A percentile compares a stretch with the other conserved stretches of the same genome.
phyloP scores from a whole-genome alignment of 2,329 filamentous ascomycete species.

The Colletotrichum endophyticum region DNA sequence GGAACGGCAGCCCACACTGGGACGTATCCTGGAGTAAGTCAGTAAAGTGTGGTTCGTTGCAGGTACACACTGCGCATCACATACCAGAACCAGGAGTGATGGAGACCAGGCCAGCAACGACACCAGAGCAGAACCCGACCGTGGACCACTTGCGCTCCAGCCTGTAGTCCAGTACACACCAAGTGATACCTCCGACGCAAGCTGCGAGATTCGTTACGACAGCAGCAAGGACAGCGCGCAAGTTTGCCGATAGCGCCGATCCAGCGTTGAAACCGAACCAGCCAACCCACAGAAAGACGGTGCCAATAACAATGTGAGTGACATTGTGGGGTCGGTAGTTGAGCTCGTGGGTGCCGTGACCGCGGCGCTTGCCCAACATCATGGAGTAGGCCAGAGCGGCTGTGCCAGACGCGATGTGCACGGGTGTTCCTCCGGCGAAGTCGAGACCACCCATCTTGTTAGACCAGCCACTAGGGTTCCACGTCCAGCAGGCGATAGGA shows the following conservation, averaged over 20 bases:
- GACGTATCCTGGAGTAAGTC: conserved; percentile 61
- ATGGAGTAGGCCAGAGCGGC: conserved; percentile 89
- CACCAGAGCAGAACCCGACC: conserved; percentile 90
- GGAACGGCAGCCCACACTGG: conserved; percentile 84
- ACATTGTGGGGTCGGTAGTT: conserved; percentile 95
- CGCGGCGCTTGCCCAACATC: conserved; percentile 85
- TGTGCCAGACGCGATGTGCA: conserved; percentile 84
- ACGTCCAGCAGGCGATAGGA: conserved; percentile 93
- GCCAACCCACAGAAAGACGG: conserved; percentile 92
- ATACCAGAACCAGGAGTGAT: conserved; percentile 85
- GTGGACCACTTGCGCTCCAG: conserved; percentile 92
- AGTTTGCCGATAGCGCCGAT: conserved; percentile 79
- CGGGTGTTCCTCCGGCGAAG: conserved; percentile 88
- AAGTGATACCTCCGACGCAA: conserved; percentile 84
- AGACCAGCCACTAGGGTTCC: conserved; percentile 85
- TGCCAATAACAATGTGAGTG: conserved; percentile 89
- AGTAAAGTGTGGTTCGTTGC: neutral
- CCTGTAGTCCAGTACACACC: conserved; percentile 88
- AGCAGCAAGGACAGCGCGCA: conserved; percentile 86
- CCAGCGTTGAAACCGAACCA: conserved; percentile 97
- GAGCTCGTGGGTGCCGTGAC: conserved; percentile 85
- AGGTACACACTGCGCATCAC: conserved; percentile 18
- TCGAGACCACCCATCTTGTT: conserved; percentile 81
- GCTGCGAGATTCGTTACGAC: conserved; percentile 87
- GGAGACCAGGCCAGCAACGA: conserved; percentile 84